A percentile compares a stretch with the other conserved stretches of the same genome.
Evolutionary conservation across 2,329 filamentous ascomycete genomes (phyloP).

Genomic region (Chaetoscypha palmicola): DNA sequence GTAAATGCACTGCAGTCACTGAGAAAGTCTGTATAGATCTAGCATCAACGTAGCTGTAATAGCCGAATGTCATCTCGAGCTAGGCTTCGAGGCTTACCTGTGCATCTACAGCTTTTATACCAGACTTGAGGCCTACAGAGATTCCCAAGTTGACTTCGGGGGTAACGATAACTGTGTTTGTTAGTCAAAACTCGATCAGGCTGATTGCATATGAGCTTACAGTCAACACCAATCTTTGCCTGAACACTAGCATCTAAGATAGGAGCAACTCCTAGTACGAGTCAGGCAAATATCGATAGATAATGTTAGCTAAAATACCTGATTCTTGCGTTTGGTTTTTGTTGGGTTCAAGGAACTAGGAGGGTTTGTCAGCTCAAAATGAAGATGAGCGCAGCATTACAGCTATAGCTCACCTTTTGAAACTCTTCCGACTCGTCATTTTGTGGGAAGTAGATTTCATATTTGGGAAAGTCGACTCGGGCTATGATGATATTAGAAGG

Average conservation of each 20-base stretch:
- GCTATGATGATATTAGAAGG: background rate
- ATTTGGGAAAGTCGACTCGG: background rate
- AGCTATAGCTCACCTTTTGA: background rate
- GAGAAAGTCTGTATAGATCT: too few relatives aligned
- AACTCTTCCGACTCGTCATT: background rate
- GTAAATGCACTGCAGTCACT: too few relatives aligned
- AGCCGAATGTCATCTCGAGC: too few relatives aligned
- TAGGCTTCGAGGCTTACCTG: too few relatives aligned
- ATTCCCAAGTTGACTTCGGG: background rate
- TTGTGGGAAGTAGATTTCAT: background rate
- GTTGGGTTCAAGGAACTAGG: background rate
- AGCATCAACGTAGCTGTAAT: too few relatives aligned
- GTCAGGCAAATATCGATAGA: too few relatives aligned
- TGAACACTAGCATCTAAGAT: background rate
- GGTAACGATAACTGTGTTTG: background rate
- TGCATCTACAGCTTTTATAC: background rate
- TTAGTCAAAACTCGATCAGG: background rate
- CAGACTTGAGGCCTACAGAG: background rate
- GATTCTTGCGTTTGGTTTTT: background rate
- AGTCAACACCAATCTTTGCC: background rate
- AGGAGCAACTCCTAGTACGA: background rate
- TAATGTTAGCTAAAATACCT: too few relatives aligned
- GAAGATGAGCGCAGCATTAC: background rate
- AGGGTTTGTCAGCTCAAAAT: background rate
- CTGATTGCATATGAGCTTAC: background rate